Base-by-base conservation (phyloP, 106 monocot species). In the Iris macrosiphon region DNA sequence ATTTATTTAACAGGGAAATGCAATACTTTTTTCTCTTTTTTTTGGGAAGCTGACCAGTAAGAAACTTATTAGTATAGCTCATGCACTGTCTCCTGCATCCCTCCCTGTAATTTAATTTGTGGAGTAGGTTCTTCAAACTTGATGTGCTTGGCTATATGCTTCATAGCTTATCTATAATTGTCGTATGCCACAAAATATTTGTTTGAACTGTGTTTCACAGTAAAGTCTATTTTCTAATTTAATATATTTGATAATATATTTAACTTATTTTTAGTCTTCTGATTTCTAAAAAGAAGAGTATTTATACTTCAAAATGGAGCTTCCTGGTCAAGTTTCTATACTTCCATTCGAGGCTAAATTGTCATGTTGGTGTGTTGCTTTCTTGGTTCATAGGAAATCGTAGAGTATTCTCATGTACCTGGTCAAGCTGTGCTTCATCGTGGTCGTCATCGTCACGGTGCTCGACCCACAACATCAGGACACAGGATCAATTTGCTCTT, bases 371-470 rank as follows among this genome's bases (percentile, higher is more conserved):
- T 28, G 25, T 28, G 14, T 38, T 25, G 9, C 27, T 59, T 42
- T 4, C 16, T 53, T 66, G 22, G 13, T 65, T 49, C 35, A 12
- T 74, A 96, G 95, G 95, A 90, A 74, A 64, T 82, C 21, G 61
- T 77, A 20, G 85, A 96, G 18, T 90, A 90, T 70, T 59, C 60
- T 30, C 95, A 96, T 54, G 59, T 83, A 35, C 95, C 86, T 63
- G 95, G 95, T 45, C 86, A 80, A 80, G 90, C 96, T 54, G 57
- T 96, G 26, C 77, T 96, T 56, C 96, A 96, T 55, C 79, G 71
- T 52, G 96, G 96, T 32, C 96, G 96, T 15, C 89, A 96, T 61
- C 66, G 96, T 30, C 96, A 90, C 64, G 96, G 96, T 55, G 96
- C 96, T 21, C 74, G 71, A 39, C 61, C 96, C 11, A 96, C 86